Conservation (phyloP, 1,284 basidiomycete genomes). For the Kalmanozyma brasiliensis region DNA sequence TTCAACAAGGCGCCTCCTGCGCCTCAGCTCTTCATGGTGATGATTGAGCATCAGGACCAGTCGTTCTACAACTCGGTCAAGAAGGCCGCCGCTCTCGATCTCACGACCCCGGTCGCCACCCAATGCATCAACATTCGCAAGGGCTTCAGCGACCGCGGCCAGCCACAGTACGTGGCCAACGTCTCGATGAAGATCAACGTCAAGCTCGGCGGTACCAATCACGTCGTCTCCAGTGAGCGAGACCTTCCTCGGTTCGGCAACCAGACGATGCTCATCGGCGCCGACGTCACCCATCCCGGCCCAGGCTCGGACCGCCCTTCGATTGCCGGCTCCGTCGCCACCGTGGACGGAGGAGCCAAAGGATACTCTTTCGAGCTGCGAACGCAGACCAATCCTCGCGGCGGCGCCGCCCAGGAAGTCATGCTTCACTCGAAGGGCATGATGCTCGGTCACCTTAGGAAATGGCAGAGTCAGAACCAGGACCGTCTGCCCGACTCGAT, state of each 20-base stretch:
- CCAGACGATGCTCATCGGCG: slow-evolving; percentile 69
- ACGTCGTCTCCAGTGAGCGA: slow-evolving; percentile 38
- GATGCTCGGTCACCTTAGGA: slow-evolving; percentile 46
- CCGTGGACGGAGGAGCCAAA: slow-evolving; percentile 67
- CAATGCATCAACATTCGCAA: slow-evolving; percentile 64
- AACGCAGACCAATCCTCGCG: slow-evolving; percentile 68
- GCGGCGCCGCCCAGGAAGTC: slow-evolving; percentile 64
- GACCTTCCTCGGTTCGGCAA: slow-evolving; percentile 57
- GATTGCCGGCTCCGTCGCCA: slow-evolving; percentile 70
- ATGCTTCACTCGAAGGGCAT: slow-evolving; percentile 62
- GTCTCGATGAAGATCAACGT: slow-evolving; percentile 66
- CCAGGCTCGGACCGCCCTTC: slow-evolving; percentile 69
- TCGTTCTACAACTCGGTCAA: slow-evolving; percentile 69
- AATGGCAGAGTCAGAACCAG: slow-evolving; percentile 54
- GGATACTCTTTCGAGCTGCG: slow-evolving; percentile 68
- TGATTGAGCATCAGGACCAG: slow-evolving; percentile 56
- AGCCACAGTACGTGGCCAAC: slow-evolving; percentile 70
- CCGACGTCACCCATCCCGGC: slow-evolving; percentile 66
- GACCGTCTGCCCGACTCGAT: slow-evolving; percentile 67
- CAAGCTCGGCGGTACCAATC: slow-evolving; percentile 71
- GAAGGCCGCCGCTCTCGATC: slow-evolving; percentile 63
- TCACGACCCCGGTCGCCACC: slow-evolving; percentile 65
- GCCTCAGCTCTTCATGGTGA: slow-evolving; percentile 52
- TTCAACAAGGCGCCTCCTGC: slow-evolving; percentile 15
- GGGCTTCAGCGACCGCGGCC: slow-evolving; percentile 53